Evolutionary conservation across 176 grass and related monocot genomes (phyloP).

Genomic region (Urochloa ruziziensis): DNA sequence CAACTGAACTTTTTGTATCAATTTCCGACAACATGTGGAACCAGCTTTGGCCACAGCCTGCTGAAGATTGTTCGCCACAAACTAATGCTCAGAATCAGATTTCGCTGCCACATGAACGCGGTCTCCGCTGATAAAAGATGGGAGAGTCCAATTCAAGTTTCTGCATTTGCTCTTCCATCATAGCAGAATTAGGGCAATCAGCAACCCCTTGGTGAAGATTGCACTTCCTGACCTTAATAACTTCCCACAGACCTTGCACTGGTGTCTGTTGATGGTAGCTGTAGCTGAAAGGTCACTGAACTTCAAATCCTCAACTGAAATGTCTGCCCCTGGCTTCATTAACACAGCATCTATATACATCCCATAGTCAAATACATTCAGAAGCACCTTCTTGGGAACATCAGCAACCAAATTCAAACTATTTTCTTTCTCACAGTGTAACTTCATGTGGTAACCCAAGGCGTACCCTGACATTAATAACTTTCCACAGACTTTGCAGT

Average conservation of each 20-base stretch:
- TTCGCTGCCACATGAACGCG: not conserved
- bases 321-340: not conserved
- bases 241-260: constrained; percentile 46
- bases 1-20: not conserved
- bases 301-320: constrained; percentile 18
- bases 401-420: constrained; percentile 28
- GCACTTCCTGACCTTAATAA: constrained; percentile 29
- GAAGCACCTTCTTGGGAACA: not conserved
- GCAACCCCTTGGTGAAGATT: not conserved
- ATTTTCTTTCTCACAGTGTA: not conserved
- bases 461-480: constrained; percentile 36
- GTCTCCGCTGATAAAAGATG: not conserved
- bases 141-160: not conserved
- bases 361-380: too few relatives aligned
- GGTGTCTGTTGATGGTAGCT: constrained; percentile 6
- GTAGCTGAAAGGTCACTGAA: constrained; percentile 13
- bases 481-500: constrained; percentile 41
- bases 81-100: not conserved
- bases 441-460: constrained; percentile 34
- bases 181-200: constrained; percentile 14
- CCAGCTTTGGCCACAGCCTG: not conserved
- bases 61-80: not conserved
- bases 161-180: not conserved
- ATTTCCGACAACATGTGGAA: not conserved
- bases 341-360: constrained; percentile 7